Evolutionary conservation across 2,329 filamentous ascomycete genomes (phyloP).

Genomic region (Metarhizium sp.): DNA sequence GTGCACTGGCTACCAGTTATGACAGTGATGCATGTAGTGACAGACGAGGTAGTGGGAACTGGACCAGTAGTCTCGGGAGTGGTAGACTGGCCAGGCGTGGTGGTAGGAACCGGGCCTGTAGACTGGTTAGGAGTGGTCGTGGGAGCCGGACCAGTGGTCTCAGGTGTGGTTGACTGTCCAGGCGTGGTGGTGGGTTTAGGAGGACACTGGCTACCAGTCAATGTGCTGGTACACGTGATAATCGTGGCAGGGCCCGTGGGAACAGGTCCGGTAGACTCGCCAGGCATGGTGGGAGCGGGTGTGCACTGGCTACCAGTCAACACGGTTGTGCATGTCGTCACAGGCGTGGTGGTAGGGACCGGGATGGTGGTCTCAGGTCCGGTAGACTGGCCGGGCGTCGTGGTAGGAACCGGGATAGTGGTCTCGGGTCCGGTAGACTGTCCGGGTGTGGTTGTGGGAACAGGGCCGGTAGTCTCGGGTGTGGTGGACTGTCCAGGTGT

Average conservation of each 20-base stretch:
- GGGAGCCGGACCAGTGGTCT: not conserved
- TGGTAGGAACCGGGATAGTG: not conserved
- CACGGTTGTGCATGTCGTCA: no score
- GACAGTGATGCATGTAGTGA: no score
- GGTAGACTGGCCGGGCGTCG: not conserved
- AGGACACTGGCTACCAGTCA: no score
- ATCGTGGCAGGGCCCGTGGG: not conserved
- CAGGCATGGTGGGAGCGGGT: not conserved
- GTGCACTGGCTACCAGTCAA: no score
- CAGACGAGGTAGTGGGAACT: not conserved
- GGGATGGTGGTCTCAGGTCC: not conserved
- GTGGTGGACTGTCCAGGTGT: no score
- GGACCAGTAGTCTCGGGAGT: not conserved
- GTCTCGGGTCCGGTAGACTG: not conserved
- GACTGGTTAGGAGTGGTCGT: not conserved
- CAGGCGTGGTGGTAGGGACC: no score
- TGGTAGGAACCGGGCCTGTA: no score
- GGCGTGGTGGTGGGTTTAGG: no score
- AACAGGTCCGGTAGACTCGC: not conserved
- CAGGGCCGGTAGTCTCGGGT: no score
- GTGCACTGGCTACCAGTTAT: no score
- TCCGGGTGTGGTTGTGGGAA: no score
- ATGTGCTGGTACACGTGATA: no score
- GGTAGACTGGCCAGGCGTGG: not conserved
- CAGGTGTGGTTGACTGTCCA: not conserved